These are phyloP conservation scores for Tetragonia tetragonoides DNA, from an alignment of 148 eudicot genomes.

Conservation along the genomic window DNA sequence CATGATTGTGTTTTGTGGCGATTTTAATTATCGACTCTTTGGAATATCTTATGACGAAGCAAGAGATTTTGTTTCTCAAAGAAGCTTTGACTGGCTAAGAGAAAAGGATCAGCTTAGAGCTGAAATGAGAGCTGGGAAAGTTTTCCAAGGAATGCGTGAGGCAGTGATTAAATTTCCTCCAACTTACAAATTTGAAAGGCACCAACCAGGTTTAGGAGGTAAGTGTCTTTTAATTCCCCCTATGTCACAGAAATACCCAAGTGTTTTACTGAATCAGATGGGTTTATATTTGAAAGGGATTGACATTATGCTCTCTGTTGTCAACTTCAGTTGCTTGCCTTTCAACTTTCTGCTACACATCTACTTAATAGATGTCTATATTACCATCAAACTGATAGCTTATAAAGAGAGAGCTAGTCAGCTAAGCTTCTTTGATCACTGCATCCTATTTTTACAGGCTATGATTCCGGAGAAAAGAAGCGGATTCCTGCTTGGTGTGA, in stretches of 20 bases:
- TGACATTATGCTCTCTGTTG: not conserved
- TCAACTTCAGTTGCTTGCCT: not conserved
- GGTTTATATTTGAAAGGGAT: not conserved
- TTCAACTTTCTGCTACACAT: not conserved
- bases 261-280: not conserved
- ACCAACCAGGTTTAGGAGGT: conserved; percentile 95
- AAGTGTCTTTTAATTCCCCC: conserved; percentile 1
- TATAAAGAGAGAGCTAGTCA: not conserved
- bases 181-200: conserved; percentile 91
- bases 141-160: conserved; percentile 98
- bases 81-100: conserved; percentile 96
- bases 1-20: conserved; percentile 83
- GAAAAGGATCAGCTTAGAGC: conserved; percentile 97
- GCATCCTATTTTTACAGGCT: conserved; percentile 46
- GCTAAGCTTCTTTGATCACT: not conserved
- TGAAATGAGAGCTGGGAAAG: conserved; percentile 96
- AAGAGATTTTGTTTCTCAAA: conserved; percentile 94
- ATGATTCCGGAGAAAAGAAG: conserved; percentile 98
- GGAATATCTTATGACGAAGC: conserved; percentile 99
- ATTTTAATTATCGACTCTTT: conserved; percentile 93
- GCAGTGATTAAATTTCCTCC: conserved; percentile 89
- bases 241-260: not conserved
- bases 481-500: conserved; percentile 99
- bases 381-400: not conserved
- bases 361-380: not conserved